Conservation (phyloP, 73 alveolate genomes). For the Paramecium primaurelia region DNA sequence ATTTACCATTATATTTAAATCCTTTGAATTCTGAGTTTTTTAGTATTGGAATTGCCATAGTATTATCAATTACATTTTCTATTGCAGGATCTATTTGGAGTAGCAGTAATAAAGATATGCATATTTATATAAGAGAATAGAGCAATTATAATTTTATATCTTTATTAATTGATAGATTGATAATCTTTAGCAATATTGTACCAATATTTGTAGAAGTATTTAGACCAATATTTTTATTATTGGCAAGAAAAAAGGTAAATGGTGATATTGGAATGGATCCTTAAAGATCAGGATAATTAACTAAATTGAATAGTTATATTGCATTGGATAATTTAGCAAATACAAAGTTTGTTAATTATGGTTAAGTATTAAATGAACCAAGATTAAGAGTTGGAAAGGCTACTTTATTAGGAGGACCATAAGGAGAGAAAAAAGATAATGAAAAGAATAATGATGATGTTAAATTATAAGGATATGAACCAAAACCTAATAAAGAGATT, state of each 20-base stretch:
- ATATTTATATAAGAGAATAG: not conserved
- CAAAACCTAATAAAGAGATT: not conserved
- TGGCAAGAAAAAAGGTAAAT: not conserved
- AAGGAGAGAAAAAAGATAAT: not conserved
- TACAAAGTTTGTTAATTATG: slow-evolving; percentile 28
- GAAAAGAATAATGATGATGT: not conserved
- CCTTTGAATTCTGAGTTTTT: slow-evolving; percentile 27
- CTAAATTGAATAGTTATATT: not conserved
- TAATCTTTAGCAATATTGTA: not conserved
- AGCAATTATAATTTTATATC: not conserved
- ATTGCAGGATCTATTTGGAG: slow-evolving; percentile 33
- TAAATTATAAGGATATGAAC: not conserved
- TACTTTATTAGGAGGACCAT: slow-evolving; percentile 31
- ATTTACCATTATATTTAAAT: slow-evolving; percentile 18
- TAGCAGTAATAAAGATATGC: not conserved
- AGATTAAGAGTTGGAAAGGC: not conserved
- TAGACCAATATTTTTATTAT: slow-evolving; percentile 22
- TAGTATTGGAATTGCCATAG: not conserved
- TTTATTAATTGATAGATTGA: not conserved
- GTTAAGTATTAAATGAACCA: not conserved
- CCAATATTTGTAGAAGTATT: slow-evolving; percentile 31
- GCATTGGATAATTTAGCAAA: slow-evolving; percentile 16
- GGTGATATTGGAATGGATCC: slow-evolving; percentile 35
- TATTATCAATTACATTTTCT: not conserved
- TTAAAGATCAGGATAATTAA: not conserved